Evolutionary conservation across 2,329 filamentous ascomycete species (phyloP), one percentile per base, ranked within the genome.

Genomic region (Clonostachys sp.): DNA sequence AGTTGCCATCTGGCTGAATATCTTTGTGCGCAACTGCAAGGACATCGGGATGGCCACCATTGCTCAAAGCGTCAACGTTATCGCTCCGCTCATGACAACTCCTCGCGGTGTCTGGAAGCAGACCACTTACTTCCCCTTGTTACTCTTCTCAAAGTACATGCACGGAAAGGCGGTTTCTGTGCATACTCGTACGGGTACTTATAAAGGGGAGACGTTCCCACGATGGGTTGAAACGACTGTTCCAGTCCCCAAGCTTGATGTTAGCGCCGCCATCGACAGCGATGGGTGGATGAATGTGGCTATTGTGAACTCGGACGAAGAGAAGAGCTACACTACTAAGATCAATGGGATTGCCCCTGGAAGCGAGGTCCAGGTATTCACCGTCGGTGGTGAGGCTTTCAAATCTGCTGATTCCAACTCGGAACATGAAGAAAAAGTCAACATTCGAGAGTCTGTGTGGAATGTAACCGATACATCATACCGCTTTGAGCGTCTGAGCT

Each of bases 21-120:
- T 87, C 18, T 90, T 91, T 55, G 69, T 91, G 36, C 81, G 87
- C 2, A 85, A 91, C 66, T 78, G 81, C 56, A 77, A 75, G 56
- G 74, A 86, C 64, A 67, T 91, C 38, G 86, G 84, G 57, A 91
- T 91, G 86, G 85, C 86, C 34, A 89, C 86, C 60, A 85, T 91
- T 49, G 87, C 87, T 2, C 87, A 91, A 65, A 81, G 75, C 45
- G 84, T 91, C 53, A 91, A 91, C 60, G 87, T 91, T 48, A 89
- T 91, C 56, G 82, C 80, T 2, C 87, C 87, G 1, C 72, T 91
- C 10, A 88, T 90, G 83, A 91, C 87, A 1, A 83, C 73, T 4
- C 71, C 74, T 45, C 65, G 73, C 0, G 85, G 86, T 1, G 65
- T 90, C 44, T 63, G 82, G 45, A 85, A 83, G 68, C 87, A 91